Evolutionary conservation across 75 land plant species (phyloP), one percentile per base, ranked within the genome.

Genomic region (Sequoiadendron giganteum): DNA sequence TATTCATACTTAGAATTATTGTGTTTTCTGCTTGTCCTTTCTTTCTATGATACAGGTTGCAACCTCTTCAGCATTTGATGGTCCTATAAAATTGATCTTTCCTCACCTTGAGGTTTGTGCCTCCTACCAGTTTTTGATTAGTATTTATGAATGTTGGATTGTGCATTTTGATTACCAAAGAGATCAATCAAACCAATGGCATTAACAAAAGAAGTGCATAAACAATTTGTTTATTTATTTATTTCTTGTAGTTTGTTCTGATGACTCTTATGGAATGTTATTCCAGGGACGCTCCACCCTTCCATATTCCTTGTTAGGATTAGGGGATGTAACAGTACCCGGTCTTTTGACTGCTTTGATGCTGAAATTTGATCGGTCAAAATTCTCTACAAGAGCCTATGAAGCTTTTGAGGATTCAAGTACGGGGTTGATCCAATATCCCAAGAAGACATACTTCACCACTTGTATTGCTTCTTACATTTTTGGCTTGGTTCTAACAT

Each of bases 61-160:
- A 73, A 92, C 93, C 36, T 92, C 93, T 40, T 78, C 92, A 52
- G 93, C 93, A 61, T 91, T 92, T 86, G 93, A 92, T 19, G 93
- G 92, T 15, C 93, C 93, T 43, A 91, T 89, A 90, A 92, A 92
- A 79, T 88, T 92, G 61, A 90, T 92, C 32, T 92, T 92, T 85
- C 93, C 93, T 36, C 85, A 87, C 14, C 86, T 73, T 65, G 79
- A 85, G 79, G 93, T 91, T 82, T 65, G 77, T 91, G 39, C 73
- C 32, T 56, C 73, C 15, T 65, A 7, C 39, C 85, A 56, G 32
- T 16, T 21, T 82, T n/a, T 79, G 28, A 19, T 82, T 82, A 42
- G 30, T 47, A 82, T 32, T 47, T 47, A 79, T 34, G 28, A 14
- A 79, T 8, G 10, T 82, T 8, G 14, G 30, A 81, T 28, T 45